These are phyloP conservation scores for Chytridiales sp. DNA, from an alignment of 371 early-diverging fungal genomes.

Conservation along the genomic window DNA sequence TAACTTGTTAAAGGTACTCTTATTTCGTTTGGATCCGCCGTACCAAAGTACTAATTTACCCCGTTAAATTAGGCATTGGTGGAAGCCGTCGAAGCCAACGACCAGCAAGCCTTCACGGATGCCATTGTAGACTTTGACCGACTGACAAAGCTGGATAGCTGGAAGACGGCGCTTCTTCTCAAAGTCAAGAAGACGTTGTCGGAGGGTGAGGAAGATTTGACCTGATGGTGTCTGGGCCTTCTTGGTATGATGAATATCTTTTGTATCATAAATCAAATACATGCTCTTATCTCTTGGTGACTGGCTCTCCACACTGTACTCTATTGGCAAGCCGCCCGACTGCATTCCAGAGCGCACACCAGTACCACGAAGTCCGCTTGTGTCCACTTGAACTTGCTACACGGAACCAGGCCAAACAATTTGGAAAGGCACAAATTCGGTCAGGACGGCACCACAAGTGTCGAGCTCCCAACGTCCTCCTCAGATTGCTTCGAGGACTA, in stretches of 20 bases:
- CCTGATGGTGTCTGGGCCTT: constrained; percentile 20
- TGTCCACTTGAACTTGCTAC: too few relatives aligned
- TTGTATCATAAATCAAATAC: not conserved
- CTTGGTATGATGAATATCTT: not conserved
- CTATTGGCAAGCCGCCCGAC: too few relatives aligned
- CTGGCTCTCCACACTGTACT: too few relatives aligned
- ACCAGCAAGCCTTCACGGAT: constrained; percentile 78
- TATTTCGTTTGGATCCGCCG: not conserved
- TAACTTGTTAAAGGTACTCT: constrained; percentile 67
- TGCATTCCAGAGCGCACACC: too few relatives aligned
- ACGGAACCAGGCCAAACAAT: too few relatives aligned
- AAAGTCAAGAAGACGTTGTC: constrained; percentile 82
- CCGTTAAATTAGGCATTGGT: constrained; percentile 56
- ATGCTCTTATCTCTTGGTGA: not conserved
- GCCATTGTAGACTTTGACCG: constrained; percentile 80
- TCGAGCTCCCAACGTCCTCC: too few relatives aligned
- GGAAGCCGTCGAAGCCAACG: constrained; percentile 72
- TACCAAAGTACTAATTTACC: not conserved
- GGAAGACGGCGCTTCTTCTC: constrained; percentile 91
- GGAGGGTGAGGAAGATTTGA: constrained; percentile 41
- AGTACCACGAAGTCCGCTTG: too few relatives aligned
- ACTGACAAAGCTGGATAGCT: constrained; percentile 85
- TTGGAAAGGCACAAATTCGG: too few relatives aligned
- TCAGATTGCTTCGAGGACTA: too few relatives aligned
- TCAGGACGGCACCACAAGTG: too few relatives aligned